A percentile compares a stretch with the other conserved stretches of the same genome.
These are phyloP conservation scores for Mortierella sp. DNA, from an alignment of 371 early-diverging fungal genomes.

Conservation along the genomic window DNA sequence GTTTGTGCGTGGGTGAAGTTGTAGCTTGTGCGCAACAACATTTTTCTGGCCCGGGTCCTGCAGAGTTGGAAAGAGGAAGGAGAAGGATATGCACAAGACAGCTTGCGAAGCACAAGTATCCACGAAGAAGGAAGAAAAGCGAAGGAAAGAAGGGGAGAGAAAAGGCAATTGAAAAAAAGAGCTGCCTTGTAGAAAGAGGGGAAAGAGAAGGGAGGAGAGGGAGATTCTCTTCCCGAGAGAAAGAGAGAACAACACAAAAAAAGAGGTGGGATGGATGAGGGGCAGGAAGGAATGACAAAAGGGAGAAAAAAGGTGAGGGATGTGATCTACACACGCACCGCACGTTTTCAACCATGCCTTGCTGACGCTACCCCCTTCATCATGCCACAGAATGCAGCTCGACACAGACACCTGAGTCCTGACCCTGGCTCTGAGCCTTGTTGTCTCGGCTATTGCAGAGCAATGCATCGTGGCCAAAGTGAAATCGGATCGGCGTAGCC, in stretches of 20 bases:
- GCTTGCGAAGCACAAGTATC: neutral
- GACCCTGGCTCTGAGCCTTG: conserved; percentile 33
- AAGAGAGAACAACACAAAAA: neutral
- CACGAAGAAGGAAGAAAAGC: neutral
- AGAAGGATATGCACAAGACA: neutral
- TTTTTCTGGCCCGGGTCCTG: neutral
- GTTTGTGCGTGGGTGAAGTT: neutral
- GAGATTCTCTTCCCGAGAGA: neutral
- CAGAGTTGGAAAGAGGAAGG: neutral
- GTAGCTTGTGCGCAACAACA: neutral
- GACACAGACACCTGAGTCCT: conserved; percentile 32
- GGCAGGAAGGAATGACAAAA: neutral
- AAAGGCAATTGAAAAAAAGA: neutral
- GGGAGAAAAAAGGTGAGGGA: neutral
- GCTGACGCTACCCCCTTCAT: neutral
- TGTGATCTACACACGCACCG: neutral
- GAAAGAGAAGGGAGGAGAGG: neutral
- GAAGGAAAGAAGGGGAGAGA: neutral
- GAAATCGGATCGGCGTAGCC: conserved; percentile 6
- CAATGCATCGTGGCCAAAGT: conserved; percentile 16
- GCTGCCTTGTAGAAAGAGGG: conserved; percentile 1
- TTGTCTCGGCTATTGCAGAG: conserved; percentile 16
- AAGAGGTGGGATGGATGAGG: neutral
- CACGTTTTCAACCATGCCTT: conserved; percentile 6
- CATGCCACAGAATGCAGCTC: conserved; percentile 30